A percentile compares a stretch with the other conserved stretches of the same genome.
Evolutionary conservation across 768 basidiomycete species (phyloP).

Genomic region (Coprinopsis sp.): DNA sequence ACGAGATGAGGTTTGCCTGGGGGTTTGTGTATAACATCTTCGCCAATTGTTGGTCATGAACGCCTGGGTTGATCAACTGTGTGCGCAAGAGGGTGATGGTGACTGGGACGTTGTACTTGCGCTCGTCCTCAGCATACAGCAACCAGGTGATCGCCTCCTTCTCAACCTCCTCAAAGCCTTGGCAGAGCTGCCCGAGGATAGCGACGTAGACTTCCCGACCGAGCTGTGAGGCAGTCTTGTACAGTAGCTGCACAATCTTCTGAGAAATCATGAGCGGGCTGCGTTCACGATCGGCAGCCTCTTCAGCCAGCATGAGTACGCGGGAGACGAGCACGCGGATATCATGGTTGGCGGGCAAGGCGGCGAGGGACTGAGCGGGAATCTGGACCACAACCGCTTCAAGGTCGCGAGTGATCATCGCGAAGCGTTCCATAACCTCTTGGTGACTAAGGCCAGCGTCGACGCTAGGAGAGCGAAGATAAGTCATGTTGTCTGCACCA

Average conservation of each 20-base stretch:
- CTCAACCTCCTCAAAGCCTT: conserved; percentile 84
- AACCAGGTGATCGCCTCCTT: conserved; percentile 98
- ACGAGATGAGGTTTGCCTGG: conserved; percentile 71
- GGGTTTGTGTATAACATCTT: conserved; percentile 78
- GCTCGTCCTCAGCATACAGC: conserved; percentile 95
- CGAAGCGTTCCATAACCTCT: conserved; percentile 88
- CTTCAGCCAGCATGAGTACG: conserved; percentile 75
- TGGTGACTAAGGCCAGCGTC: conserved; percentile 63
- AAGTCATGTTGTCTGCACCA: conserved; percentile 21
- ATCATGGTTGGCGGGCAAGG: conserved; percentile 79
- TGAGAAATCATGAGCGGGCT: conserved; percentile 92
- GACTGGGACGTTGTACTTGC: conserved; percentile 94
- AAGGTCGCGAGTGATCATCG: conserved; percentile 57
- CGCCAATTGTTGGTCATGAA: conserved; percentile 88
- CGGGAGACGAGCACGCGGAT: conserved; percentile 81
- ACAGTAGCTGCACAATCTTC: conserved; percentile 92
- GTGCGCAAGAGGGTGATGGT: conserved; percentile 85
- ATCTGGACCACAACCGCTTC: conserved; percentile 77
- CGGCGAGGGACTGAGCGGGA: conserved; percentile 63
- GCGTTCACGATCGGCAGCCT: conserved; percentile 73
- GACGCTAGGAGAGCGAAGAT: conserved; percentile 58
- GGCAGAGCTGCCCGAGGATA: conserved; percentile 84
- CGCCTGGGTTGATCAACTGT: conserved; percentile 67
- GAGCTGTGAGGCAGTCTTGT: conserved; percentile 81
- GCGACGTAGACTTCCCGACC: conserved; percentile 92